Evolutionary conservation across 2,329 filamentous ascomycete genomes (phyloP), one percentile per base, ranked within the genome.

Genomic region (Pochonia chlamydosporia): DNA sequence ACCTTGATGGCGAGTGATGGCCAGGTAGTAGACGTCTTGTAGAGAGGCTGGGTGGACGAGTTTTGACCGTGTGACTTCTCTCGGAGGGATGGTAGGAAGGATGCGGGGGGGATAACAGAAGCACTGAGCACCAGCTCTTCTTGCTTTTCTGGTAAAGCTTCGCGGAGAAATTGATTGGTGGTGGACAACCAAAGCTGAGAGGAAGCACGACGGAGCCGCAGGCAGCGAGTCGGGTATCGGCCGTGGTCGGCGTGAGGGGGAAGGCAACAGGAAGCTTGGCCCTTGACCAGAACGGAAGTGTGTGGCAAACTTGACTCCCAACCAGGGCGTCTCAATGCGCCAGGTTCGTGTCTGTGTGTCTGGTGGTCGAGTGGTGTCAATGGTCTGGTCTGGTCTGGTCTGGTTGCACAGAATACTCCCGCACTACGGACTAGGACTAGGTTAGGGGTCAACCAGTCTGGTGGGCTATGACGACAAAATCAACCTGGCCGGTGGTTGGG

Each of bases 161-260:
- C 30, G 20, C 16, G 31, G 28, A 44, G 20, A 36, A 44, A 16
- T 33, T 9, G 42, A 35, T 28, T 16, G 26, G 40, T 33, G 42
- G 30, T 44, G 28, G 24, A 23, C 31, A 18, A 26, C 41, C n/a
- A 28, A 16, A 44, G 42, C n/a, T 26, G 42, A 44, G 30, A 26
- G 11, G 28, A 10, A 23, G 6, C 28, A 9, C 18, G 18, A 13
- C 26, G 11, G 26, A 33, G 28, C 14, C 18, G 18, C 41, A 33
- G 28, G 28, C 30, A 44, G 40, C 42, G 21, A 37, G 42, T 44
- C 31, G 42, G 31, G 23, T 35, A 11, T 10, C 28, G 26, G 41
- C 18, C 26, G 16, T 20, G 7, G 11, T 43, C 25, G n/a, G 40
- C 24, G 40, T 30, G 40, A 20, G 30, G n/a, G 40, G n/a, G 24